A percentile compares a stretch with the other conserved stretches of the same genome.
phyloP scores from a whole-genome alignment of 2,329 filamentous ascomycete species.

The Apiospora phragmitis region DNA sequence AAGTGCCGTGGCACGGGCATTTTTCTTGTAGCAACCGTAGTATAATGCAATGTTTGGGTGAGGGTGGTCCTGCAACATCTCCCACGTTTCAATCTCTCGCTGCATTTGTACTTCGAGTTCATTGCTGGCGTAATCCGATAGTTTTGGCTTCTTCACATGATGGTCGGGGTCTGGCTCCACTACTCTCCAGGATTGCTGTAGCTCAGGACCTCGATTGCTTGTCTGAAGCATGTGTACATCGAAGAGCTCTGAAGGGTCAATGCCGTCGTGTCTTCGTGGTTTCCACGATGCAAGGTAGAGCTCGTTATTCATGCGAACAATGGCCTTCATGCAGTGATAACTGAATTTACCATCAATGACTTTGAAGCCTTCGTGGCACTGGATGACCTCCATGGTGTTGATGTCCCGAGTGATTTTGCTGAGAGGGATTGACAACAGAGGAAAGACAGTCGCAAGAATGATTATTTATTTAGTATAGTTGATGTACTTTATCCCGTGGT shows the following conservation, averaged over 20 bases:
- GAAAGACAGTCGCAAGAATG: no score
- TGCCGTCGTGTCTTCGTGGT: not conserved
- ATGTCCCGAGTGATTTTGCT: no score
- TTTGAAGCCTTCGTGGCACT: not conserved
- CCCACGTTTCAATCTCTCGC: not conserved
- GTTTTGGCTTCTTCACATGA: not conserved
- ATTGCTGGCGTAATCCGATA: not conserved
- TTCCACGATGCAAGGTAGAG: not conserved
- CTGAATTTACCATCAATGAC: not conserved
- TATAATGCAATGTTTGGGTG: not conserved
- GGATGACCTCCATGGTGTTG: not conserved
- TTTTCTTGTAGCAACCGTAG: not conserved
- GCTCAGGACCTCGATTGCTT: not conserved
- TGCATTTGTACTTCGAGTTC: not conserved
- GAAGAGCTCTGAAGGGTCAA: not conserved
- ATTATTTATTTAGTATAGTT: no score
- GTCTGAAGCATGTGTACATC: not conserved
- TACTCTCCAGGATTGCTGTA: not conserved
- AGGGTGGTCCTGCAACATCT: not conserved
- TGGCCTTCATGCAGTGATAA: not conserved
- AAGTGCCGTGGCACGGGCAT: no score
- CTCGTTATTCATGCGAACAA: not conserved
- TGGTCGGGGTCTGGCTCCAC: not conserved
- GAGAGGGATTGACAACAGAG: no score
- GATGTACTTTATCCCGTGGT: no score